phyloP scores from a whole-genome alignment of 2,329 filamentous ascomycete species.

The Aureobasidium sp. region DNA sequence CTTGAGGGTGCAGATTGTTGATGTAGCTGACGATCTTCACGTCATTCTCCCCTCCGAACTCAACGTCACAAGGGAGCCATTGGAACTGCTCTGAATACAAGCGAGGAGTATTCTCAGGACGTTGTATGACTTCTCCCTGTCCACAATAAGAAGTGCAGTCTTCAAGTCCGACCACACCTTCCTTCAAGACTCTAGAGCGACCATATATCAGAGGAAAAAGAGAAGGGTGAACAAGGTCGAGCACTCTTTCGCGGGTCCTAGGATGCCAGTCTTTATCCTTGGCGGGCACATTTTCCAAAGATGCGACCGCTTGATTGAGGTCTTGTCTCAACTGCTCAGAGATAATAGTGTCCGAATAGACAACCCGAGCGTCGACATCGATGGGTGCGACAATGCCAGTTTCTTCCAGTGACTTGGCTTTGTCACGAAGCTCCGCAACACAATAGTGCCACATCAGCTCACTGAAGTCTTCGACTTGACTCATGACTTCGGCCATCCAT shows the following conservation, averaged over 20 bases:
- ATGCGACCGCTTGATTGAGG: conserved; percentile 38
- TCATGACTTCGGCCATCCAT: conserved; percentile 20
- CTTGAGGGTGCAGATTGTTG: conserved; percentile 26
- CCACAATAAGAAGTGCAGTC: conserved; percentile 28
- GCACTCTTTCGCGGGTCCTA: conserved; percentile 47
- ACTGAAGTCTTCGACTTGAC: not conserved
- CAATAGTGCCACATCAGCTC: conserved; percentile 18
- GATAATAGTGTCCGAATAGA: conserved; percentile 48
- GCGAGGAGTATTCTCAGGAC: not conserved
- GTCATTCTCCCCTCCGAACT: conserved; percentile 14
- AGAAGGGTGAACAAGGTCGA: conserved; percentile 58
- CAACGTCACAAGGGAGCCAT: conserved; percentile 26
- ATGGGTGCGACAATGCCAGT: conserved; percentile 39
- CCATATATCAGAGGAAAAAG: conserved; percentile 55
- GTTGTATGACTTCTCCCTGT: conserved; percentile 19
- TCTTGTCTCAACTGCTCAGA: conserved; percentile 32
- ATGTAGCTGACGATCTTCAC: conserved; percentile 26
- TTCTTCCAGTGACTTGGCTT: conserved; percentile 39
- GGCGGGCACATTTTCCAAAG: conserved; percentile 47
- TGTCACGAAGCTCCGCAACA: conserved; percentile 43
- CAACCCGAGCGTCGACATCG: conserved; percentile 39
- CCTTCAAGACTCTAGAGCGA: conserved; percentile 34
- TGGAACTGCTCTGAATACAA: conserved; percentile 22
- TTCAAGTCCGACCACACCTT: conserved; percentile 26
- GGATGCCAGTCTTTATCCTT: conserved; percentile 55